A percentile compares a stretch with the other conserved stretches of the same genome.
Conservation (phyloP, 1,139 yeast genomes). For the Geotrichum carabidarum region DNA sequence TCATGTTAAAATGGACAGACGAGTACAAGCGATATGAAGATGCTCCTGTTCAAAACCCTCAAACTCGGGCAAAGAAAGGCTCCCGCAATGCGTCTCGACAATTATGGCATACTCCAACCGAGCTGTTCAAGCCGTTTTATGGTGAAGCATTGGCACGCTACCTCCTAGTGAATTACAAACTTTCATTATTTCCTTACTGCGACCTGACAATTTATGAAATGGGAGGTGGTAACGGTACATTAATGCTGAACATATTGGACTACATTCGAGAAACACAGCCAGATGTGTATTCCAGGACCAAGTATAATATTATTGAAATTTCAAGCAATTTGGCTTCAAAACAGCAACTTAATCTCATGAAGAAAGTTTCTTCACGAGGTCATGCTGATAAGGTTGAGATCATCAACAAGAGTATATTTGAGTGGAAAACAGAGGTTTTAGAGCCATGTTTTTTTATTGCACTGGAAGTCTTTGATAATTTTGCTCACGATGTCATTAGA, state of each 20-base stretch:
- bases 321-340: slow-evolving; percentile 62
- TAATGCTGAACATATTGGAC: slow-evolving; percentile 73
- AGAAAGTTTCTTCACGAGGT: slow-evolving; percentile 37
- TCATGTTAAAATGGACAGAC: slow-evolving; percentile 61
- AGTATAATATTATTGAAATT: slow-evolving; percentile 73
- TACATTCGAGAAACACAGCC: slow-evolving; percentile 62
- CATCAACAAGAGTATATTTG: slow-evolving; percentile 68
- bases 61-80: slow-evolving; percentile 19
- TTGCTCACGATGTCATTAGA: slow-evolving; percentile 75
- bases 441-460: slow-evolving; percentile 80
- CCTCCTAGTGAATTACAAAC: slow-evolving; percentile 61
- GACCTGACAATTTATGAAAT: slow-evolving; percentile 75
- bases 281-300: slow-evolving; percentile 61
- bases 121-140: slow-evolving; percentile 69
- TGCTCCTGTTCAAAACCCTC: slow-evolving; percentile 24
- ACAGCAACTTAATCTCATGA: slow-evolving; percentile 42
- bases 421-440: slow-evolving; percentile 59
- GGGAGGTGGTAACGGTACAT: slow-evolving; percentile 89
- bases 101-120: slow-evolving; percentile 89
- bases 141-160: slow-evolving; percentile 82
- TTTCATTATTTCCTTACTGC: slow-evolving; percentile 58
- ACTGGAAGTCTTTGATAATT: slow-evolving; percentile 78
- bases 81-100: slow-evolving; percentile 46
- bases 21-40: slow-evolving; percentile 59
- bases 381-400: slow-evolving; percentile 56